A percentile compares a stretch with the other conserved stretches of the same genome.
These are phyloP conservation scores for Orbilia ellipsospora DNA, from an alignment of 2,329 filamentous ascomycete genomes.

Conservation along the genomic window DNA sequence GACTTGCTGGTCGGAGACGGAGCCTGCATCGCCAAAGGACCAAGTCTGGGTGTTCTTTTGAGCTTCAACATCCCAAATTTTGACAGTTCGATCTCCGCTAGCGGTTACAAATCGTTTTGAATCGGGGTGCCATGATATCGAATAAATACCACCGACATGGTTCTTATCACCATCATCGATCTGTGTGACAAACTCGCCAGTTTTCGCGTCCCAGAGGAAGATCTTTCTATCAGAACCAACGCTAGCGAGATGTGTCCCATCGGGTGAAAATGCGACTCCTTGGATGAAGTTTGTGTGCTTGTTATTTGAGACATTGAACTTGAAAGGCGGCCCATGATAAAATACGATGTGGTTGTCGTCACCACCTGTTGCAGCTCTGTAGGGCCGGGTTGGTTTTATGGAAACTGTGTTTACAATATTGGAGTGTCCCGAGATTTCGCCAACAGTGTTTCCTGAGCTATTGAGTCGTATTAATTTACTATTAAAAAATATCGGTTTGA, in stretches of 20 bases:
- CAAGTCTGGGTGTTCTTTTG: constrained; percentile 83
- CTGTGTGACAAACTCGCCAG: constrained; percentile 80
- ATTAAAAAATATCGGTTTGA: constrained; percentile 72
- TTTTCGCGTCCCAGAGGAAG: constrained; percentile 96
- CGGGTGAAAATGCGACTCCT: constrained; percentile 87
- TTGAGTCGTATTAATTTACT: constrained; percentile 15
- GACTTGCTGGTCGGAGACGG: constrained; percentile 86
- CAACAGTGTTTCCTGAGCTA: constrained; percentile 94
- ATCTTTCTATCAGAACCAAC: constrained; percentile 94
- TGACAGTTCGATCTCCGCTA: constrained; percentile 93
- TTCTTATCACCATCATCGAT: constrained; percentile 78
- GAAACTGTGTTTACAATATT: constrained; percentile 90
- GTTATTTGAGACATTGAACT: constrained; percentile 86
- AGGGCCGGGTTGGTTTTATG: constrained; percentile 87
- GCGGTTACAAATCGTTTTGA: constrained; percentile 88
- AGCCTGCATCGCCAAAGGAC: constrained; percentile 82
- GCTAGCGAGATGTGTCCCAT: constrained; percentile 82
- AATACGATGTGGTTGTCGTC: constrained; percentile 93
- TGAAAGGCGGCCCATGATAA: constrained; percentile 93
- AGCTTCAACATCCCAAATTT: constrained; percentile 88
- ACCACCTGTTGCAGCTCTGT: constrained; percentile 88
- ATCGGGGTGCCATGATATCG: constrained; percentile 88
- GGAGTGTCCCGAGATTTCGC: constrained; percentile 91
- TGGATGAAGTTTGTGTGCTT: constrained; percentile 91
- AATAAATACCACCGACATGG: constrained; percentile 93